phyloP scores from a whole-genome alignment of 1,284 basidiomycete genomes.

The Rhodotorula mucilaginosa region DNA sequence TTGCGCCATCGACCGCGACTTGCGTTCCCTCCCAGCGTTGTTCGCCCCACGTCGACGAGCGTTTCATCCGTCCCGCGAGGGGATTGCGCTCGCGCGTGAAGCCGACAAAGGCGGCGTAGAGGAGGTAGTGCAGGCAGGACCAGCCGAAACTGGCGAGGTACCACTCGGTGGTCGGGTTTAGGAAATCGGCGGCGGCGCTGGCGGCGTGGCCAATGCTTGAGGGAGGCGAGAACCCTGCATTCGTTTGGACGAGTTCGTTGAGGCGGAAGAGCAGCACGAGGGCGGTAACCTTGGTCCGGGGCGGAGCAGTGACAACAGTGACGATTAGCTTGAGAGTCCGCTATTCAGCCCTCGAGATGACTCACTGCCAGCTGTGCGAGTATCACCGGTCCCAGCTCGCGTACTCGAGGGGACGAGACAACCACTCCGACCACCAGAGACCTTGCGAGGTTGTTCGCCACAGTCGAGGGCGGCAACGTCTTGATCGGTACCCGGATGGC shows the following conservation, averaged over 20 bases:
- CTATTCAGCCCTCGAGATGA: neutral
- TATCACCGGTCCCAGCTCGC: slow-evolving; percentile 3
- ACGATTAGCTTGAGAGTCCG: too few relatives aligned
- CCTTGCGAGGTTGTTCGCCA: slow-evolving; percentile 1
- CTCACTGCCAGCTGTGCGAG: slow-evolving; percentile 18
- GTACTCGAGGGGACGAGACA: neutral
- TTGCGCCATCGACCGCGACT: neutral
- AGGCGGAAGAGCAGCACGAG: slow-evolving; percentile 33
- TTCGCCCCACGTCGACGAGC: slow-evolving; percentile 4
- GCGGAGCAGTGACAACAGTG: neutral
- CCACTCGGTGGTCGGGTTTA: slow-evolving; percentile 20
- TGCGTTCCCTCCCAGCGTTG: slow-evolving; percentile 15
- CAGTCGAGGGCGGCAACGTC: neutral
- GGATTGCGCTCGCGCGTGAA: slow-evolving; percentile 5
- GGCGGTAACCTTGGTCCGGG: slow-evolving; percentile 14
- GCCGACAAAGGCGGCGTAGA: slow-evolving; percentile 11
- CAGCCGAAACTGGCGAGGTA: slow-evolving; percentile 23
- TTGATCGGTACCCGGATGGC: neutral
- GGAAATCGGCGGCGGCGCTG: neutral
- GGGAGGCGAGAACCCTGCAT: neutral
- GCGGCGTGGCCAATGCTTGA: too few relatives aligned
- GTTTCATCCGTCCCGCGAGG: neutral
- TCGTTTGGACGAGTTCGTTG: slow-evolving; percentile 25
- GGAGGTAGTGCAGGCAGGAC: slow-evolving; percentile 18
- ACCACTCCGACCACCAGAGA: slow-evolving; percentile 1